Percentiles rank a stretch among this genome's conserved stretches.
These are phyloP conservation scores for Cornus suecica DNA, from an alignment of 148 eudicot species.

Conservation along the genomic window DNA sequence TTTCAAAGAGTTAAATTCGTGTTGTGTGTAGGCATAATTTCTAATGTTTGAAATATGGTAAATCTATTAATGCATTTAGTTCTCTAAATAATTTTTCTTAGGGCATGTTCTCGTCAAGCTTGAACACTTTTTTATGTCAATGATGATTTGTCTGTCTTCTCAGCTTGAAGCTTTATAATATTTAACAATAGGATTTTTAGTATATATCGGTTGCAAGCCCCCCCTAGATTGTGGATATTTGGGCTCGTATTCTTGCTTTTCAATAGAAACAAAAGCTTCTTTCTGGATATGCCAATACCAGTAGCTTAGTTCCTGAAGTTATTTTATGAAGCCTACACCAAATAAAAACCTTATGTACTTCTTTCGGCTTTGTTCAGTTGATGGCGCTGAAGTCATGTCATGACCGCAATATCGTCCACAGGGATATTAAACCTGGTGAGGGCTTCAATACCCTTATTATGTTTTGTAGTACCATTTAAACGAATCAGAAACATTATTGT, in stretches of 20 bases:
- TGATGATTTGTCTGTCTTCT: background rate
- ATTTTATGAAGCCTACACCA: background rate
- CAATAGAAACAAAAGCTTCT: background rate
- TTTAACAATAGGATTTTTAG: background rate
- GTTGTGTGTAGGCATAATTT: background rate
- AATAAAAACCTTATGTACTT: constrained; percentile 9
- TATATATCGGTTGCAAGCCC: background rate
- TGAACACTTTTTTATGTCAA: background rate
- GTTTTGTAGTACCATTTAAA: background rate
- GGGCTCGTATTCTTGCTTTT: background rate
- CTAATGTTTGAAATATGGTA: background rate
- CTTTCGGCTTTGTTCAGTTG: constrained; percentile 46
- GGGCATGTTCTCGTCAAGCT: background rate
- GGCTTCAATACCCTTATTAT: background rate
- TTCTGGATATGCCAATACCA: constrained; percentile 1
- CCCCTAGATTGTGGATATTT: background rate
- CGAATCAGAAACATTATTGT: background rate
- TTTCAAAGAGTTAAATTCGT: background rate
- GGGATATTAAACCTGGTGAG: constrained; percentile 99
- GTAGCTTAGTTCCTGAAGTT: background rate
- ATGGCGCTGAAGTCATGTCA: constrained; percentile 94
- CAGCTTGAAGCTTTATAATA: background rate
- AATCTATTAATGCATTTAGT: background rate
- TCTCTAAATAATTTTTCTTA: no score
- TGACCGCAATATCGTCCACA: constrained; percentile 89